Evolutionary conservation across 805 yeast genomes (phyloP).

Genomic region (Ogataea zsoltii): DNA sequence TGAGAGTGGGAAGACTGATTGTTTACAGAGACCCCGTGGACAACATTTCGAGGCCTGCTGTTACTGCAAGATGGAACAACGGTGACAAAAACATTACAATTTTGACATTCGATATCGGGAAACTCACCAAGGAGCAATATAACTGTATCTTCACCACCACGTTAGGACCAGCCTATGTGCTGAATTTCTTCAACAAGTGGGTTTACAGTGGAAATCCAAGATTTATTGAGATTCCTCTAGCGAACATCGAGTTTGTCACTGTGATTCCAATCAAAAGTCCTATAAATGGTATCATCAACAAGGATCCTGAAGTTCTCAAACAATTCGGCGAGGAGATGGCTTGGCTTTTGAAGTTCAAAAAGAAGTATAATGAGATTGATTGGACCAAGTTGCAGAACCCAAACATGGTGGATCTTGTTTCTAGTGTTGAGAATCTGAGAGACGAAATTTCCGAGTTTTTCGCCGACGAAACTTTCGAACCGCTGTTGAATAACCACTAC

Average conservation of each 20-base stretch:
- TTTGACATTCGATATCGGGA: constrained; percentile 46
- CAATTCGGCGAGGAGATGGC: constrained; percentile 40
- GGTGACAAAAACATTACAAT: constrained; percentile 37
- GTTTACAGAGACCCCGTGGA: constrained; percentile 49
- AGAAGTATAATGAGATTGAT: constrained; percentile 44
- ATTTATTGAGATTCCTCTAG: constrained; percentile 41
- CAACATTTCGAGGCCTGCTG: constrained; percentile 48
- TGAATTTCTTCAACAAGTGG: constrained; percentile 39
- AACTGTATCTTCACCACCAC: constrained; percentile 27
- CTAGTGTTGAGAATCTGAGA: constrained; percentile 38
- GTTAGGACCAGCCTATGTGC: constrained; percentile 34
- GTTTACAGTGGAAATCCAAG: constrained; percentile 15
- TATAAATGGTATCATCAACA: constrained; percentile 39
- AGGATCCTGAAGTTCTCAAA: constrained; percentile 36
- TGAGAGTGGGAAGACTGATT: constrained; percentile 57
- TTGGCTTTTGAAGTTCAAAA: constrained; percentile 38
- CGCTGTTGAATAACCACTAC: constrained; percentile 20
- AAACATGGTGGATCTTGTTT: constrained; percentile 37
- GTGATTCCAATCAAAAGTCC: constrained; percentile 36
- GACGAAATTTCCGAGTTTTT: constrained; percentile 24
- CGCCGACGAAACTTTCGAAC: constrained; percentile 27
- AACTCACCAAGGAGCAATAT: constrained; percentile 11
- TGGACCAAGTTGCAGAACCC: constrained; percentile 40
- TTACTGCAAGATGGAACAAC: constrained; percentile 47
- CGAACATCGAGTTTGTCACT: constrained; percentile 46